Conservation (phyloP, 164 flowering plant genomes). For the Aristolochia contorta region DNA sequence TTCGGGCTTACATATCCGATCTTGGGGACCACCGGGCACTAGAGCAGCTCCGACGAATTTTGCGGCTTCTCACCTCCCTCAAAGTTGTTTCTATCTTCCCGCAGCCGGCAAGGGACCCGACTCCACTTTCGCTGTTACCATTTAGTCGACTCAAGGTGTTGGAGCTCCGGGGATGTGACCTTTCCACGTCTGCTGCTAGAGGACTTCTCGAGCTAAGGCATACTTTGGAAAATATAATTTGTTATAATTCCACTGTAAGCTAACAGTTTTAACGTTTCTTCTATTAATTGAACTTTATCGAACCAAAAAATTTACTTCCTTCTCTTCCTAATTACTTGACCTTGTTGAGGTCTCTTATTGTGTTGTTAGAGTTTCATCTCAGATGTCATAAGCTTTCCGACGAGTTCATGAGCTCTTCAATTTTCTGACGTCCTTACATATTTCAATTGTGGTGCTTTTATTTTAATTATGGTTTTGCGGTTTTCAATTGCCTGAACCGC, state of each 20-base stretch:
- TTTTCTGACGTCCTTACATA: not conserved
- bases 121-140: slow-evolving; percentile 59
- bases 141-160: slow-evolving; percentile 65
- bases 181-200: slow-evolving; percentile 74
- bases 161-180: slow-evolving; percentile 89
- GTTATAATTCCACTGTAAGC: slow-evolving; percentile 82
- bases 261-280: not conserved
- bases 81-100: slow-evolving; percentile 73
- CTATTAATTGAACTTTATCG: not conserved
- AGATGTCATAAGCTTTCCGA: too few species aligned
- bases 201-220: slow-evolving; percentile 78
- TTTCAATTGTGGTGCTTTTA: not conserved
- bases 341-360: not conserved
- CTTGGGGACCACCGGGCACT: slow-evolving; percentile 94
- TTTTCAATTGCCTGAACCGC: not conserved
- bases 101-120: slow-evolving; percentile 55
- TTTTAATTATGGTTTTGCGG: not conserved
- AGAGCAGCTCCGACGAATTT: slow-evolving; percentile 79
- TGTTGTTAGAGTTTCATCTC: too few species aligned
- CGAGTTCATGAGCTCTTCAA: not conserved
- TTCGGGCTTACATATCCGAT: slow-evolving; percentile 92
- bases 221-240: slow-evolving; percentile 78
- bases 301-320: not conserved
- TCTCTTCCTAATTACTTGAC: not conserved
- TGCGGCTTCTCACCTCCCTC: slow-evolving; percentile 58